Evolutionary conservation across 768 basidiomycete genomes (phyloP).

Genomic region (Suillus weaverae): DNA sequence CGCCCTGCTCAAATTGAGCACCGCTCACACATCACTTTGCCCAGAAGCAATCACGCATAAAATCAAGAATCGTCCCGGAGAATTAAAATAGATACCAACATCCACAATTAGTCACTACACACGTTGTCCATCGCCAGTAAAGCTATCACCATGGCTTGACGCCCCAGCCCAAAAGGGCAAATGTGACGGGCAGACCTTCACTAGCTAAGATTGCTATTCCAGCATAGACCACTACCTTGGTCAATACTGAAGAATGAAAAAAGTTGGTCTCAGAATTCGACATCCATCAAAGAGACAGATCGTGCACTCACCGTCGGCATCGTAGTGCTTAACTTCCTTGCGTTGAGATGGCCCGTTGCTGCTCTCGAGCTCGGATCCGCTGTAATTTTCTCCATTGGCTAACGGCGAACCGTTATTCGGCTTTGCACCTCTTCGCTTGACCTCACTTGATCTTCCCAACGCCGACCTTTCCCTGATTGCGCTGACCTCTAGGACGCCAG

Average conservation of each 20-base stretch:
- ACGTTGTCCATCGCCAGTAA: background rate
- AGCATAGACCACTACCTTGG: conserved; percentile 87
- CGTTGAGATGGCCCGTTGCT: conserved; percentile 15
- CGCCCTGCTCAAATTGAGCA: background rate
- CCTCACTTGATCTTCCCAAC: conserved; percentile 31
- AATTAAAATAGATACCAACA: background rate
- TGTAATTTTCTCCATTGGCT: conserved; percentile 15
- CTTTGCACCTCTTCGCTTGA: conserved; percentile 26
- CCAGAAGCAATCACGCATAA: background rate
- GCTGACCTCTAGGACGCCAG: conserved; percentile 40
- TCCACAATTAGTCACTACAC: background rate
- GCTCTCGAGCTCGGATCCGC: conserved; percentile 33
- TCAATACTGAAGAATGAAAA: conserved; percentile 55
- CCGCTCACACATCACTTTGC: background rate
- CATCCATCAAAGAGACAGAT: conserved; percentile 5
- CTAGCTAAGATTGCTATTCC: conserved; percentile 76
- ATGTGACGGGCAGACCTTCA: conserved; percentile 64
- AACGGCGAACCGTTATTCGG: conserved; percentile 15
- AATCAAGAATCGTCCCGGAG: background rate
- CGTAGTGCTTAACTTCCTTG: conserved; percentile 65
- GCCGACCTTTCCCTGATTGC: conserved; percentile 46
- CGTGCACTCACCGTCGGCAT: conserved; percentile 73
- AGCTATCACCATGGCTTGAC: conserved; percentile 39
- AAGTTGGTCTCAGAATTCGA: conserved; percentile 5
- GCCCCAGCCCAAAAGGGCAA: conserved; percentile 71